Base-by-base conservation (phyloP, 352 stramenopile species). In the Plasmopara muralis region DNA sequence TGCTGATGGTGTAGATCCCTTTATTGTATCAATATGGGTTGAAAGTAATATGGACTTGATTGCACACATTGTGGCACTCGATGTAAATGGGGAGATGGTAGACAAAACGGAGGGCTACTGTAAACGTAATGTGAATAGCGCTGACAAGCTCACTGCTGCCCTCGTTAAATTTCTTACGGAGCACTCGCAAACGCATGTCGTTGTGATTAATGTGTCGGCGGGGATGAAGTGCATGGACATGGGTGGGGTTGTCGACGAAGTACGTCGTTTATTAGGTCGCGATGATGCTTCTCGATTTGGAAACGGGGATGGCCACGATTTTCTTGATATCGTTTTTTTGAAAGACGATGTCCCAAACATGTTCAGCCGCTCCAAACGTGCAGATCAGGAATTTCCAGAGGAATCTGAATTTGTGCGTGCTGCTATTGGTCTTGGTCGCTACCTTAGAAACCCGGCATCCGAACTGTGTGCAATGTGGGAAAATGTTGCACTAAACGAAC, bases 161-260 rank as follows among this genome's bases (percentile, higher is more conserved):
- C 53, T 95, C 29, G 79, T 85, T 43, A 85, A 87, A 29, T 95
- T 95, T 43, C 54, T 95, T 15, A 77, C 84, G 43, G 84, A 95
- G 30, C 78, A 95, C 60, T 73, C 75, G 8, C 67, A 73, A 57
- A 91, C 81, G 9, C 72, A 92, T 51, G 84, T 90, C 0, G 82
- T 95, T 29, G 84, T 93, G 15, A 88, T 95, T 57, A 95, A 95
- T 66, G 78, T 92, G 14, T 91, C 80, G n/a, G 84, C 78, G 1
- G 82, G 84, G 14, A 87, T 89, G 69, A 95, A 95, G 58, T 92
- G 82, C 47, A 90, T 95, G 77, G 84, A 95, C 48, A 87, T 95
- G 77, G 84, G 84, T 64, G 82, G 87, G 16, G 68, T 95, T 10
- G 84, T 95, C 25, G 82, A 93, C 68, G 78, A 81, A 16, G 71